phyloP scores from a whole-genome alignment of 1,284 basidiomycete species.

The Coniophora puteana region DNA sequence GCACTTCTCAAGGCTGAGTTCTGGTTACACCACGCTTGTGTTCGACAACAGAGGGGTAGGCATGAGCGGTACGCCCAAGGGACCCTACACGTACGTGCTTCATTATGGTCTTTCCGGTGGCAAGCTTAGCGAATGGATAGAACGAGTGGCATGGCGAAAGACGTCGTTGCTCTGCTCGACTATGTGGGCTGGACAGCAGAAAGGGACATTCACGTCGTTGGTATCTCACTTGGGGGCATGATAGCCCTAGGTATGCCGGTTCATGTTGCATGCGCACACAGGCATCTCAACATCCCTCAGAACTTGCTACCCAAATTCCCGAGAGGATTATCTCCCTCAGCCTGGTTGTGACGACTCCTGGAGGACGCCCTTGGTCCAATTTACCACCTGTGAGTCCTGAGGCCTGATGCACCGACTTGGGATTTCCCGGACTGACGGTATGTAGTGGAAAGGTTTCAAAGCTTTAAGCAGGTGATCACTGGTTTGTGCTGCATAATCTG shows the following conservation, averaged over 20 bases:
- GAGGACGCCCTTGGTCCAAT: constrained; percentile 16
- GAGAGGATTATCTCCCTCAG: constrained; percentile 64
- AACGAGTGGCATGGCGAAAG: constrained; percentile 78
- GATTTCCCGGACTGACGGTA: not conserved
- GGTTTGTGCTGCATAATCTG: no score
- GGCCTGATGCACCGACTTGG: not conserved
- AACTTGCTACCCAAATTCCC: constrained; percentile 65
- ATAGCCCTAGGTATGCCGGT: constrained; percentile 63
- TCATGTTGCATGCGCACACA: constrained; percentile 3
- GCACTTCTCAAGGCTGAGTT: constrained; percentile 47
- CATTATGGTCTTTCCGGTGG: not conserved
- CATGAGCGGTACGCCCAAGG: constrained; percentile 66
- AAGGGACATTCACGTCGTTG: constrained; percentile 68
- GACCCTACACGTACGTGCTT: constrained; percentile 56
- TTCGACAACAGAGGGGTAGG: constrained; percentile 91
- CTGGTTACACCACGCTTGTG: constrained; percentile 63
- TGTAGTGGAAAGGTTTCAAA: constrained; percentile 12
- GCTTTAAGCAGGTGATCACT: constrained; percentile 18
- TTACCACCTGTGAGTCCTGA: constrained; percentile 19
- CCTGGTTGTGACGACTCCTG: constrained; percentile 70
- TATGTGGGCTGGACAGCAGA: constrained; percentile 69
- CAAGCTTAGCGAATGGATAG: constrained; percentile 20
- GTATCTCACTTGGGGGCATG: constrained; percentile 85
- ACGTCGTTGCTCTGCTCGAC: constrained; percentile 67
- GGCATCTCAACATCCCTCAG: constrained; percentile 27